phyloP scores from a whole-genome alignment of 2,329 filamentous ascomycete species.

The Ceratocystis lukuohia region DNA sequence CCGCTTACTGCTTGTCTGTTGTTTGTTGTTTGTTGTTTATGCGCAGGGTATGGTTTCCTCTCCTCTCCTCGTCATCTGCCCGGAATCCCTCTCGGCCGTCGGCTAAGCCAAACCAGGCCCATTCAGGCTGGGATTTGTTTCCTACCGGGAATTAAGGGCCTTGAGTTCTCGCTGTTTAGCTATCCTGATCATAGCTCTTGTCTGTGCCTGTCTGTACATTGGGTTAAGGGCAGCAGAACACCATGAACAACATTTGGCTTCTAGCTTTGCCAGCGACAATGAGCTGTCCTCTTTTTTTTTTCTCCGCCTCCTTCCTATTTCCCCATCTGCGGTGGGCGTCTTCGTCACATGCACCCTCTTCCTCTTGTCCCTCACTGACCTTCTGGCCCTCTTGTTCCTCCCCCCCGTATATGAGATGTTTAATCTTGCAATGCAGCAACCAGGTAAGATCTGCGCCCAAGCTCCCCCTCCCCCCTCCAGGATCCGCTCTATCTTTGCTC shows the following conservation, averaged over 20 bases:
- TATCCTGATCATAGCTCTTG: too few relatives aligned
- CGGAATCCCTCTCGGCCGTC: constrained; percentile 5
- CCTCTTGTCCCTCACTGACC: neutral
- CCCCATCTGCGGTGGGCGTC: neutral
- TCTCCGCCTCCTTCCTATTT: too few relatives aligned
- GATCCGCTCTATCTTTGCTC: neutral
- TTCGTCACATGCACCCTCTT: neutral
- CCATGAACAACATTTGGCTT: too few relatives aligned
- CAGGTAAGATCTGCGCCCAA: neutral
- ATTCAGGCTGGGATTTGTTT: neutral
- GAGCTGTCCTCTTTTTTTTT: too few relatives aligned
- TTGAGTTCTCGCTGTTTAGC: too few relatives aligned
- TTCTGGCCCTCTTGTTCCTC: neutral
- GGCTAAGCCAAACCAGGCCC: neutral
- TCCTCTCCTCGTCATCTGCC: neutral
- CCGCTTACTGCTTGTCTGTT: neutral
- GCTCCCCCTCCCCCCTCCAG: neutral
- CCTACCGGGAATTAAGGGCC: too few relatives aligned
- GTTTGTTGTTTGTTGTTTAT: neutral
- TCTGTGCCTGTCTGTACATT: too few relatives aligned
- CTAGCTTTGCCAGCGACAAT: too few relatives aligned
- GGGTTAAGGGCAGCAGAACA: too few relatives aligned
- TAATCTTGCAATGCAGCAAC: constrained; percentile 2
- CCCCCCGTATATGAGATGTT: constrained; percentile 1
- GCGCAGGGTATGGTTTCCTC: neutral